Evolutionary conservation across 2,329 filamentous ascomycete species (phyloP).

Genomic region (Neoarthrinium moseri): DNA sequence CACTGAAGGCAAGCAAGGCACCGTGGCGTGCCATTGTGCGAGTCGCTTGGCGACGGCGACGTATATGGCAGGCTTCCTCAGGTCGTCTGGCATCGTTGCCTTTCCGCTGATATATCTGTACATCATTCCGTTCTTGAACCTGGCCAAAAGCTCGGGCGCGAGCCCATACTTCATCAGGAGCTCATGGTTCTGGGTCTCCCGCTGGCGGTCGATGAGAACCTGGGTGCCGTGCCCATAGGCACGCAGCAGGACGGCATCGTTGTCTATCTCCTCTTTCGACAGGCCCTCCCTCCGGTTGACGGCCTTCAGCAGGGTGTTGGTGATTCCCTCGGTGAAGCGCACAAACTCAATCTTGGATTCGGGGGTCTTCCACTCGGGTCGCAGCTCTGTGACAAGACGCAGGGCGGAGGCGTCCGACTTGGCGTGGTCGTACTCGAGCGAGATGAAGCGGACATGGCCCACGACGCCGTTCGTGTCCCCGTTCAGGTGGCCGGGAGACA

Average conservation of each 20-base stretch:
- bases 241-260: conserved; percentile 81
- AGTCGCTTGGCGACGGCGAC: conserved; percentile 79
- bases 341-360: conserved; percentile 79
- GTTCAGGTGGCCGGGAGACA: conserved; percentile 21
- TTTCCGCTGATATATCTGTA: conserved; percentile 86
- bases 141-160: conserved; percentile 82
- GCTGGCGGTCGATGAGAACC: conserved; percentile 91
- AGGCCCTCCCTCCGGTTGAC: conserved; percentile 64
- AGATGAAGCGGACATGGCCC: conserved; percentile 60
- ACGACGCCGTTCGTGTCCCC: conserved; percentile 34
- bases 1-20: conserved; percentile 52
- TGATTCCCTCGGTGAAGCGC: conserved; percentile 96
- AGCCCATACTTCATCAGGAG: conserved; percentile 80
- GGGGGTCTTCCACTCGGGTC: conserved; percentile 77
- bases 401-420: conserved; percentile 79
- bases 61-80: conserved; percentile 74
- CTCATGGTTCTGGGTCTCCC: conserved; percentile 77
- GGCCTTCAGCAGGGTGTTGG: conserved; percentile 86
- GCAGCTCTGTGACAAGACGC: conserved; percentile 73
- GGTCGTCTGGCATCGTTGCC: conserved; percentile 76
- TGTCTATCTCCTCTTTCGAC: conserved; percentile 59
- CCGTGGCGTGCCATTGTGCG: conserved; percentile 86
- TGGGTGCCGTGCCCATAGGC: conserved; percentile 95
- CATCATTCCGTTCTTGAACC: conserved; percentile 93
- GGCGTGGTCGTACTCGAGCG: conserved; percentile 73